Evolutionary conservation across 805 yeast genomes (phyloP).

Genomic region (Ogataea saltuana): DNA sequence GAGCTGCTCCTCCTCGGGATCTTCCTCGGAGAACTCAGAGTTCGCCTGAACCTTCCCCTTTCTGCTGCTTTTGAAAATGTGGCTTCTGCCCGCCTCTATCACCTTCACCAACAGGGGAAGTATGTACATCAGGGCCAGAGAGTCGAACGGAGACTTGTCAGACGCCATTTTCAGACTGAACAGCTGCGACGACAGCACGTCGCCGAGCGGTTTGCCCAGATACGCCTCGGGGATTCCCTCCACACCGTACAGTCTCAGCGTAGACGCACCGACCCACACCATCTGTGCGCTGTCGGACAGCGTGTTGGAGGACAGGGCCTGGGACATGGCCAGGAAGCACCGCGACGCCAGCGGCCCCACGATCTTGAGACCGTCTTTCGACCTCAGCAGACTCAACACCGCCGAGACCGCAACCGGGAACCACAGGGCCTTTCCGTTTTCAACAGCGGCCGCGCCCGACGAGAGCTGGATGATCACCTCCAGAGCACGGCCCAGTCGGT

Average conservation of each 20-base stretch:
- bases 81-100: slow-evolving; percentile 62
- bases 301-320: slow-evolving; percentile 41
- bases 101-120: slow-evolving; percentile 74
- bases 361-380: slow-evolving; percentile 30
- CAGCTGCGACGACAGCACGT: slow-evolving; percentile 62
- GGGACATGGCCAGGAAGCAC: slow-evolving; percentile 57
- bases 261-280: slow-evolving; percentile 65
- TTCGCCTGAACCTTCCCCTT: slow-evolving; percentile 50
- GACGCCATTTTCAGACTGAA: slow-evolving; percentile 74
- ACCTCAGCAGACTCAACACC: slow-evolving; percentile 47
- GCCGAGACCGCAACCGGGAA: slow-evolving; percentile 61
- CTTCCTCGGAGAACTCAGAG: slow-evolving; percentile 76
- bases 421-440: slow-evolving; percentile 72
- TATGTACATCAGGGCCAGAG: slow-evolving; percentile 66
- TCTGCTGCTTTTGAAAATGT: slow-evolving; percentile 52
- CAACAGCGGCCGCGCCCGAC: slow-evolving; percentile 47
- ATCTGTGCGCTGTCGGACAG: slow-evolving; percentile 40
- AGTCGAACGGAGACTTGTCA: slow-evolving; percentile 70
- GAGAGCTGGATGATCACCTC: slow-evolving; percentile 57
- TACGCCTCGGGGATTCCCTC: slow-evolving; percentile 47
- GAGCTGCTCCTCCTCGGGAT: slow-evolving; percentile 85
- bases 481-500: slow-evolving; percentile 48
- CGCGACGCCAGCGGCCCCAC: slow-evolving; percentile 45
- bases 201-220: slow-evolving; percentile 52
- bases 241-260: slow-evolving; percentile 56